Base-by-base conservation (phyloP, 176 grass and related monocot genomes). In the Oryza coarctata region DNA sequence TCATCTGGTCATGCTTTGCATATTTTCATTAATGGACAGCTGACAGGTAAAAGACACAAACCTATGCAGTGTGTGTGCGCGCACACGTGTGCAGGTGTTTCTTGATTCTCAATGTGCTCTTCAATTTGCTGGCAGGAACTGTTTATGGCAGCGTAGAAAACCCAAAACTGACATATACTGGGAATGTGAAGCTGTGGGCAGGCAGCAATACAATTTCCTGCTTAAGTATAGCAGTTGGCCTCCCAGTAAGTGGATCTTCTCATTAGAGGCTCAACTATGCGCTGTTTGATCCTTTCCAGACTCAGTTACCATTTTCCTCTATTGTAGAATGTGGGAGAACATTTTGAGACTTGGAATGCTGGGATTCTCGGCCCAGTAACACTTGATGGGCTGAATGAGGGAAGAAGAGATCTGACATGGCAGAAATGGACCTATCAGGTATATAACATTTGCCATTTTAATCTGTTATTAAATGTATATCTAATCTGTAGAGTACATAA, bases 331-430 rank as follows among this genome's bases (percentile, higher is more conserved):
- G 80, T 95, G 22, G 96, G 96, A 65, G 96, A 99, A 70, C 96
- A 95, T 90, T 99, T 99, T 25, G 96, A 95, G 85, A 99, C 91
- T 74, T 99, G 93, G 96, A 99, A 99, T 91, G 93, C 96, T 68
- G 96, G 96, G 79, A 88, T 99, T 85, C 93, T 99, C 40, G 96
- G 96, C 71, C 96, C 96, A 28, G 96, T 99, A 23, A 94, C 74
- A 47, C 71, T 99, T 68, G 35, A 91, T 73, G 96, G 93, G 43
- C 83, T 99, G 65, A 88, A 99, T 83, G 96, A 99, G 82, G 96
- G 93, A 86, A 99, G 72, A 84, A 87, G 93, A 65, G 93, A 99
- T 82, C 92, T 99, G 14, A 92, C 96, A 20, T 99, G 96, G 96
- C 93, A 99, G 85, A 99, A 92, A 80, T 99, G 96, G 96, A 91